Conservation (phyloP, 495 filamentous ascomycete species). For the Penicillium bialowiezense region DNA sequence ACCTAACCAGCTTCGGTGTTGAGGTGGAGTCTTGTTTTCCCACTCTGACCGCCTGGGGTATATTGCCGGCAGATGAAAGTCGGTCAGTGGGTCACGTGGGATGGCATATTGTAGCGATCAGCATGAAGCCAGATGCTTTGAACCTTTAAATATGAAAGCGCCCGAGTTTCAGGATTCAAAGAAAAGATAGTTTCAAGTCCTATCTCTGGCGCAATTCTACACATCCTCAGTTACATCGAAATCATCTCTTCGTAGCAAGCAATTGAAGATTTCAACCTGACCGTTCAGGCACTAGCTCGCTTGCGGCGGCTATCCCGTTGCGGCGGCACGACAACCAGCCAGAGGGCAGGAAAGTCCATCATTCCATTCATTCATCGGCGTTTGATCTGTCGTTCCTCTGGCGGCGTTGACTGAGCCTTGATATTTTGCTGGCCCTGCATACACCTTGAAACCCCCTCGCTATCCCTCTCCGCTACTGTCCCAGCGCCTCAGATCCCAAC, state of each 20-base stretch:
- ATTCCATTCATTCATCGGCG: conserved; percentile 29
- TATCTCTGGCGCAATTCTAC: no score
- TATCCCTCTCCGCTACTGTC: neutral
- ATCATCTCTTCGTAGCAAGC: neutral
- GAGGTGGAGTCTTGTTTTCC: conserved; percentile 1
- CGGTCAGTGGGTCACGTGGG: conserved; percentile 9
- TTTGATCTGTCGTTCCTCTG: conserved; percentile 14
- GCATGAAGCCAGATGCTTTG: no score
- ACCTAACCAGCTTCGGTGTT: conserved; percentile 6
- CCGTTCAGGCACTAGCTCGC: conserved; percentile 30
- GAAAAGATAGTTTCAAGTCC: no score
- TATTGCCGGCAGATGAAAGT: conserved; percentile 2
- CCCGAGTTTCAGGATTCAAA: no score
- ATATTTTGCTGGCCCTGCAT: conserved; percentile 8
- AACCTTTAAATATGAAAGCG: no score
- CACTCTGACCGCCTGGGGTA: conserved; percentile 8
- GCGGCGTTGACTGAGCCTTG: conserved; percentile 15
- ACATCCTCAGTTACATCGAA: no score
- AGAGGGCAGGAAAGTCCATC: conserved; percentile 41
- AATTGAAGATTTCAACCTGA: conserved; percentile 16
- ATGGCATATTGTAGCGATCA: neutral
- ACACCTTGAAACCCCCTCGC: neutral
- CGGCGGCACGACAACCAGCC: conserved; percentile 46
- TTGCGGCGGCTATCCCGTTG: conserved; percentile 48
- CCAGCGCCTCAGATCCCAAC: conserved; percentile 13